Evolutionary conservation across 306 rosid species (phyloP), one percentile per base, ranked within the genome.

Genomic region (Quercus robur): DNA sequence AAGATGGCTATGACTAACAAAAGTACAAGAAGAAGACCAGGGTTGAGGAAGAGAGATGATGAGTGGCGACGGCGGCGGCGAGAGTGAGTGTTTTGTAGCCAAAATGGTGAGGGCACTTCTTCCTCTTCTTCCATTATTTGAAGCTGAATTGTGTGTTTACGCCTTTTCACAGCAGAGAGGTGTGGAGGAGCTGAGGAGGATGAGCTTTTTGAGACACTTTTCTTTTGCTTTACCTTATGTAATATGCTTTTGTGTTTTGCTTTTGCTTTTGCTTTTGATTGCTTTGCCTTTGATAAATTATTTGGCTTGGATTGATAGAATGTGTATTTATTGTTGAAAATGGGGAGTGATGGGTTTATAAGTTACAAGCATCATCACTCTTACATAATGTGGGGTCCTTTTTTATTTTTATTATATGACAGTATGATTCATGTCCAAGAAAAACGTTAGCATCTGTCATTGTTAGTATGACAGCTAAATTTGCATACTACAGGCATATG

Each of bases 41-140:
- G 87, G 95, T 80, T 90, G 64, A 87, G 46, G 13, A 89, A 75
- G 35, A 85, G 13, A 2, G 94, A 91, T 70, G 86, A 85, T 1
- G 91, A 70, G 5, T 87, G 90, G 73, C 90, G 85, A 78, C 85
- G 86, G 41, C 69, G 74, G 38, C 57, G 81, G 80, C 56, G 35
- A 25, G 57, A 5, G 11, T 80, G 18, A 31, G 79, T 31, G 66
- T 71, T 51, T 56, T 86, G 92, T 18, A 79, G 81, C 98, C 97
- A 92, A 80, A 89, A 91, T 2, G 93, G 92, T 20, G 90, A 69
- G 8, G 19, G 38, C 77, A 67, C 19, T 31, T 81, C 84, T 35
- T 88, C 91, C 31, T 74, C 85, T 51, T 84, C 89, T 63, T 87
- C 94, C 90, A 85, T 89, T 57, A 19, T 49, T 57, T 56, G 75